Base-by-base conservation (phyloP, 2,329 filamentous ascomycete genomes). In the Stachybotrys chlorohalonatus region DNA sequence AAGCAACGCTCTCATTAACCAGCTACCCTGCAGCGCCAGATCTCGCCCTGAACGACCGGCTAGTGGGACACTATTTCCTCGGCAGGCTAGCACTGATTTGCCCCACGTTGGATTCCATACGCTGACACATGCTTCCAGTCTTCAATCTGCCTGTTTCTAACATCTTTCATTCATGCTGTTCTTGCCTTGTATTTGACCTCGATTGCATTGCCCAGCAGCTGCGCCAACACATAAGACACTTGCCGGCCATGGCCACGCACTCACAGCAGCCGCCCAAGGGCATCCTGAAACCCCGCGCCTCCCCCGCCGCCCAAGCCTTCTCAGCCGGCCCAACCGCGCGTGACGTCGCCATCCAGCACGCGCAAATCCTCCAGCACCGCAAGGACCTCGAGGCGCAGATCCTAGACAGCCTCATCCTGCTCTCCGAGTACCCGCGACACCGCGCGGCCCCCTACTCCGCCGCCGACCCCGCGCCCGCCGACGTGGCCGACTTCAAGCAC, bases 311-410 rank as follows among this genome's bases (percentile, higher is more conserved):
- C 52, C 47, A 61, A 47, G 56, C 36, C 6, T 32, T 17, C 11
- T 42, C 50, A 45, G 13, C 63, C 54, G 63, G 68, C 46, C 63
- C 66, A 52, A 57, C 64, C 46, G 56, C 58, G 31, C 76, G 75
- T 56, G 80, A 86, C 56, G 80, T 90, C 54, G 93, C 91, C 52
- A 73, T 94, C 56, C 83, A 90, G 64, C 91, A 96, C 75, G 93
- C 93, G 47, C 81, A 81, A 61, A 82, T 90, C 54, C 84, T 96
- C 52, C 88, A 96, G 70, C 80, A 89, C 62, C 89, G 88, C 65
- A 95, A 93, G 69, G 83, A 88, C 51, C 79, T 89, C 60, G 87
- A 96, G 71, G 74, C 81, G 46, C 73, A 84, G 58, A 93, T 96
- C 59, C 78, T 92, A 54, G 78, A 85, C 60, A 78, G 80, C 63